Base-by-base conservation (phyloP, 2,329 filamentous ascomycete genomes). In the Fusarium sp. region DNA sequence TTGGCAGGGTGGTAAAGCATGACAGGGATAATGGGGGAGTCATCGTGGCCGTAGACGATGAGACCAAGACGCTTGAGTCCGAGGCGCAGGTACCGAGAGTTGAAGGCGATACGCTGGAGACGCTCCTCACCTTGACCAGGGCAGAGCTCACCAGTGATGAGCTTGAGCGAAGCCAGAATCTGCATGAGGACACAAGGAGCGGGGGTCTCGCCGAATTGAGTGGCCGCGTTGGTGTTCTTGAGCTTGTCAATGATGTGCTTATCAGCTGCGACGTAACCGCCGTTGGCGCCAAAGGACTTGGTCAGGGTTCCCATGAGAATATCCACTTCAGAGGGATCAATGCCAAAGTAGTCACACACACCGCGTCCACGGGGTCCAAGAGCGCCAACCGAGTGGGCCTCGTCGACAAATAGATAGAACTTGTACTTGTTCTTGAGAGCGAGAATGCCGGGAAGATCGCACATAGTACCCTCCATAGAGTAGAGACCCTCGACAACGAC, bases 391-490 rank as follows among this genome's bases (percentile, higher is more conserved):
- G 95, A 98, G 86, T 99, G 97, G 38, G 97, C 97, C 85, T 99
- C 97, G 79, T 99, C 97, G 69, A 99, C 89, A 80, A 97, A 99
- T 3, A 99, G 90, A 81, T 95, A 90, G 86, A 98, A 99, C 87
- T 98, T 98, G 91, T 99, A 99, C 84, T 94, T 95, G 82, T 92
- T 92, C 90, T 98, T 98, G 75, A 99, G 88, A 60, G 88, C 90
- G 68, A 99, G 85, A 60, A 99, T 87, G 70, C 94, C 94, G 2
- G 97, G 97, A n/a, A 99, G 90, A 82, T 99, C 97, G 84, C 94
- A 97, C 94, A 99, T 97, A 75, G 95, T 98, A 58, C 97, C 97
- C 86, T 99, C 97, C 97, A 99, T 99, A 1, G 96, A 98, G 88
- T 99, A 99, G 22, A 99, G 89, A 77, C 97, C 97, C 83, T 99